Conservation (phyloP, 176 grass and related monocot species). For the Carex littledalei region DNA sequence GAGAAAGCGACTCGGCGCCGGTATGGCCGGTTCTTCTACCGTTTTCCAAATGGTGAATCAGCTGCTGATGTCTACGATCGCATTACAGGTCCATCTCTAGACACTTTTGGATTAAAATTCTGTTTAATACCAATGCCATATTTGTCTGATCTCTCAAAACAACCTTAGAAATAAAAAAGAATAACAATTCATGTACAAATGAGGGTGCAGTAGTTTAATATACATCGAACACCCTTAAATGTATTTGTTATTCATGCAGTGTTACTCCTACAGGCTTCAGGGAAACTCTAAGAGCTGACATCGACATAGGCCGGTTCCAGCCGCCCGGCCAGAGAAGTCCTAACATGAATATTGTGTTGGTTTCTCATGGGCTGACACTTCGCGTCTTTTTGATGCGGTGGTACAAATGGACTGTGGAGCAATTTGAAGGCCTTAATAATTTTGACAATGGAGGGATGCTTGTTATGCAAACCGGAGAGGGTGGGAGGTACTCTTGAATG, state of each 20-base stretch:
- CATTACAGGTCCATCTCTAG: slow-evolving; percentile 38
- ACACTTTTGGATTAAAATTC: neutral
- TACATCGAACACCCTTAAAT: neutral
- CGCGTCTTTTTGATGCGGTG: slow-evolving; percentile 73
- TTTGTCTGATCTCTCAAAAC: neutral
- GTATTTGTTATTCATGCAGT: slow-evolving; percentile 44
- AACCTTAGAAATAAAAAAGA: neutral
- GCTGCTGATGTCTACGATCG: slow-evolving; percentile 75
- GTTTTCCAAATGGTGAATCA: slow-evolving; percentile 68
- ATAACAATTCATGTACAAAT: neutral
- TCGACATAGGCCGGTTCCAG: slow-evolving; percentile 55
- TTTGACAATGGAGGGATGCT: slow-evolving; percentile 44
- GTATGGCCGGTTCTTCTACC: slow-evolving; percentile 71
- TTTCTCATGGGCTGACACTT: slow-evolving; percentile 59
- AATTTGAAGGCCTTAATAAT: slow-evolving; percentile 58
- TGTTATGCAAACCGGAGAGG: slow-evolving; percentile 58
- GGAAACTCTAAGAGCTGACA: slow-evolving; percentile 62
- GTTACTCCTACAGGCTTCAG: slow-evolving; percentile 55
- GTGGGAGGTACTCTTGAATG: slow-evolving; percentile 32
- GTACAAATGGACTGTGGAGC: slow-evolving; percentile 77
- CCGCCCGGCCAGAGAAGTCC: slow-evolving; percentile 27
- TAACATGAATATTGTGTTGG: slow-evolving; percentile 59
- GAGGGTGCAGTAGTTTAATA: neutral
- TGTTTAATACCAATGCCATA: neutral
- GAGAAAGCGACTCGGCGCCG: slow-evolving; percentile 47